Evolutionary conservation across 257 asterid species (phyloP).

Genomic region (Cruciata laevipes): DNA sequence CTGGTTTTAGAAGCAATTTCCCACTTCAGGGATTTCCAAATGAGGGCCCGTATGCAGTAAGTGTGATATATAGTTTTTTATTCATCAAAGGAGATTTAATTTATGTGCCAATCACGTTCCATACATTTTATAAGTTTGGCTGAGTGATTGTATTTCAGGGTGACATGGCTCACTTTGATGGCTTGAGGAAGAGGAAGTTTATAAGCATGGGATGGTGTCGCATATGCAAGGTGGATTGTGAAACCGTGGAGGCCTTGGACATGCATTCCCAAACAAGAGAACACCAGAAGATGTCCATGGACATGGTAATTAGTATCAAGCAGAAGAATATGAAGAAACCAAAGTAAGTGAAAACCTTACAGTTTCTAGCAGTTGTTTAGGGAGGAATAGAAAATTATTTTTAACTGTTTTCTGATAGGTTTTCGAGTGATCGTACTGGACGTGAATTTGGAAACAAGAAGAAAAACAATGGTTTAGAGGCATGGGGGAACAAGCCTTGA

Average conservation of each 20-base stretch:
- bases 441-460: slow-evolving; percentile 57
- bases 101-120: not conserved
- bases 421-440: slow-evolving; percentile 37
- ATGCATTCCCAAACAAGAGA: slow-evolving; percentile 82
- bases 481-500: slow-evolving; percentile 57
- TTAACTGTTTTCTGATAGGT: slow-evolving; percentile 35
- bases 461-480: slow-evolving; percentile 41
- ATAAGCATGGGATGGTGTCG: slow-evolving; percentile 80
- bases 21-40: slow-evolving; percentile 45
- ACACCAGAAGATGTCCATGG: slow-evolving; percentile 85
- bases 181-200: slow-evolving; percentile 60
- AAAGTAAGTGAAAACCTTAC: slow-evolving; percentile 31
- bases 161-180: slow-evolving; percentile 45
- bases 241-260: slow-evolving; percentile 72
- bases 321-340: slow-evolving; percentile 54
- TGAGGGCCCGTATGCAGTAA: slow-evolving; percentile 44
- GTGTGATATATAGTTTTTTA: slow-evolving; percentile 16
- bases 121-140: not conserved
- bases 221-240: slow-evolving; percentile 78
- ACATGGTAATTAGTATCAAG: slow-evolving; percentile 65
- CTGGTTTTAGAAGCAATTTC: slow-evolving; percentile 54
- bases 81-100: not conserved
- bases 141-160: slow-evolving; percentile 36
- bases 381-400: slow-evolving; percentile 17
- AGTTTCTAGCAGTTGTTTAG: not conserved